These are phyloP conservation scores for Solanum chacoense DNA, from an alignment of 305 asterid genomes.

Conservation along the genomic window DNA sequence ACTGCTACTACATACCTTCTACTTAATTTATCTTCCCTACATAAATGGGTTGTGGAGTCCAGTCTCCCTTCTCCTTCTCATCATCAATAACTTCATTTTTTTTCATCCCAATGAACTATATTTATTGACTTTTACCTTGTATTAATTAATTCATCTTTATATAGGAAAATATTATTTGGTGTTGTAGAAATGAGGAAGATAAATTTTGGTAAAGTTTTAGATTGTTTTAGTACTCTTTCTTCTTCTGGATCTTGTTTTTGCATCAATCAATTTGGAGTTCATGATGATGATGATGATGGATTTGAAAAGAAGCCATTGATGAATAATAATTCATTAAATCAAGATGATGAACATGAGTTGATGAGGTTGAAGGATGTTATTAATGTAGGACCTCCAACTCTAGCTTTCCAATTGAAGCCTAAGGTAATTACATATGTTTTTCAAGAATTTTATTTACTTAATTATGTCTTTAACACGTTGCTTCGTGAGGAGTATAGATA, in stretches of 20 bases:
- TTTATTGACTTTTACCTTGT: not conserved
- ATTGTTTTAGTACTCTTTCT: conserved; percentile 29
- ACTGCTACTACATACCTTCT: not conserved
- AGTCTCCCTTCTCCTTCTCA: not conserved
- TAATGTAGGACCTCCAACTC: conserved; percentile 42
- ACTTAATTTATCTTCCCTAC: conserved; percentile 11
- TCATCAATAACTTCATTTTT: not conserved
- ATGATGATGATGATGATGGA: conserved; percentile 8
- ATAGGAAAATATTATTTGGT: not conserved
- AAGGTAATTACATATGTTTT: conserved; percentile 18
- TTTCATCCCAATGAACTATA: conserved; percentile 1
- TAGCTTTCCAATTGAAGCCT: conserved; percentile 70
- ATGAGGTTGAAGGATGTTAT: conserved; percentile 44
- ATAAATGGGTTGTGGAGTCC: conserved; percentile 5
- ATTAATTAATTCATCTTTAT: not conserved
- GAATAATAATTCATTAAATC: not conserved
- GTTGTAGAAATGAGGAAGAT: conserved; percentile 35
- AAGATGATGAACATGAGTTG: not conserved
- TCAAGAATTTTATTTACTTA: not conserved
- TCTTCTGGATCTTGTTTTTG: conserved; percentile 39
- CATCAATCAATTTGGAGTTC: conserved; percentile 2
- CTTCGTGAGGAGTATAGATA: not conserved
- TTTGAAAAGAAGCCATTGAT: conserved; percentile 32
- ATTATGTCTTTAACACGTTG: not conserved
- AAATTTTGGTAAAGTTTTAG: conserved; percentile 34